Evolutionary conservation across 176 grass and related monocot species (phyloP).

Genomic region (sorghum (Sorghum bicolor)): Sorghum_bicolor_NCBIv3 NC_012872.2:72430501-72431000

Average conservation of each 20-base stretch:
- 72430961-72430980: background rate
- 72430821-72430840: conserved; percentile 34
- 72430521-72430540: background rate
- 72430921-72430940: background rate
- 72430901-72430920: background rate
- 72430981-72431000: background rate
- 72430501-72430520: background rate
- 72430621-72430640: background rate
- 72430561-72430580: background rate
- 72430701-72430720: background rate
- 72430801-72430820: background rate
- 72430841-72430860: conserved; percentile 7
- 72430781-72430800: background rate
- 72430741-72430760: background rate
- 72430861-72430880: background rate
- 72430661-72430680: conserved; percentile 4
- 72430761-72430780: background rate
- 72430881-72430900: too few relatives aligned
- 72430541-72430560: background rate
- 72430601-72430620: background rate
- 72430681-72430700: background rate
- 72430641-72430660: background rate
- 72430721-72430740: background rate
- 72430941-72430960: conserved; percentile 5
- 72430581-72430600: background rate